Conservation (phyloP, 495 filamentous ascomycete species). For the Penicillium atrosanguineum region DNA sequence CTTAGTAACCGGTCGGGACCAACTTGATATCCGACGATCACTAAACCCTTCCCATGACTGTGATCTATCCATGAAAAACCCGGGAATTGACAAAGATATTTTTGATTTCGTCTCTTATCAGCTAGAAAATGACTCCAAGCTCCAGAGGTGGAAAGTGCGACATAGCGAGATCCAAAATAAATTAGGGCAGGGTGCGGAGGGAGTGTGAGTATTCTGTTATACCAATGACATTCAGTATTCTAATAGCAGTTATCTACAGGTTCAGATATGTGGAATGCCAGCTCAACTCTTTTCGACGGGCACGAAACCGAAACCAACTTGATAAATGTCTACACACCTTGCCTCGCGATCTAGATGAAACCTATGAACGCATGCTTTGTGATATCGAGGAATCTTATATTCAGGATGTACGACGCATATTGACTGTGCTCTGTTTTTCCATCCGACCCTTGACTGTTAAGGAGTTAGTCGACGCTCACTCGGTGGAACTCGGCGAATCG, state of each 20-base stretch:
- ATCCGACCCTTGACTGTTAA: conserved; percentile 23
- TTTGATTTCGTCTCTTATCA: conserved; percentile 25
- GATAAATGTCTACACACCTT: conserved; percentile 27
- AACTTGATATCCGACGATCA: conserved; percentile 32
- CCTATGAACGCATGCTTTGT: conserved; percentile 34
- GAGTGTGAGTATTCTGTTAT: conserved; percentile 43
- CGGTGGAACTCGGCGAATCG: conserved; percentile 21
- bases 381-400: conserved; percentile 21
- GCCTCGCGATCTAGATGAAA: conserved; percentile 35
- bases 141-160: conserved; percentile 26
- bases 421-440: conserved; percentile 33
- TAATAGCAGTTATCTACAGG: no score
- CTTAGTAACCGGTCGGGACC: conserved; percentile 38
- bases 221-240: no score
- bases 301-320: conserved; percentile 22
- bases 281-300: conserved; percentile 25
- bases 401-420: conserved; percentile 25
- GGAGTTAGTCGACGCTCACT: conserved; percentile 31
- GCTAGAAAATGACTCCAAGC: conserved; percentile 22
- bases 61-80: conserved; percentile 24
- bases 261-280: conserved; percentile 43
- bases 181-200: conserved; percentile 24
- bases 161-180: conserved; percentile 26
- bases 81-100: conserved; percentile 29
- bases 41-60: conserved; percentile 16